Percentiles rank a stretch among this genome's conserved stretches.
These are phyloP conservation scores for Coemansia sp. DNA, from an alignment of 192 early-diverging fungal genomes.

Conservation along the genomic window DNA sequence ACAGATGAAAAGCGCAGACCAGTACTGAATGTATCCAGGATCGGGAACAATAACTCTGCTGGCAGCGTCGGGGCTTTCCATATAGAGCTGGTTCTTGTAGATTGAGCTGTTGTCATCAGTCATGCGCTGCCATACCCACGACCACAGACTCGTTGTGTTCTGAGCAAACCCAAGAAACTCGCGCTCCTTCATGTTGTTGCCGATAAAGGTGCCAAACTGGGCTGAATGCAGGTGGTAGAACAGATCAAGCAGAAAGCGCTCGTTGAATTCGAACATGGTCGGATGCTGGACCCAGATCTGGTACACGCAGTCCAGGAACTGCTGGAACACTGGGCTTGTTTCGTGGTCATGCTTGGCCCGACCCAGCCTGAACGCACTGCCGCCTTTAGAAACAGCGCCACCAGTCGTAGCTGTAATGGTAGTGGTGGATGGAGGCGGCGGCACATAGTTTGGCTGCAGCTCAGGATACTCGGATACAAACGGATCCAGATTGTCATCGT, in stretches of 20 bases:
- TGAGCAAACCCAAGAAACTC: conserved; percentile 40
- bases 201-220: conserved; percentile 93
- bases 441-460: conserved; percentile 38
- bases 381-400: not conserved
- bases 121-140: conserved; percentile 59
- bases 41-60: conserved; percentile 30
- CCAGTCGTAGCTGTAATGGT: not conserved
- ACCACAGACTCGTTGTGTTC: conserved; percentile 75
- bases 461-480: conserved; percentile 33
- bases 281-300: conserved; percentile 88
- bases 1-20: conserved; percentile 46
- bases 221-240: conserved; percentile 87
- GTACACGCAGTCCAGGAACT: conserved; percentile 96
- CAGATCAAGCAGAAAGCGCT: conserved; percentile 74
- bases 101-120: not conserved
- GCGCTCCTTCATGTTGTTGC: conserved; percentile 85
- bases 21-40: conserved; percentile 42
- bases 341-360: conserved; percentile 65
- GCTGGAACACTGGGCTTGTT: conserved; percentile 92
- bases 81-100: conserved; percentile 29
- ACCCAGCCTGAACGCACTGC: conserved; percentile 35
- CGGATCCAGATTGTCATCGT: conserved; percentile 33
- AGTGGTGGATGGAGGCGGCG: not conserved
- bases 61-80: not conserved
- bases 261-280: conserved; percentile 90